Evolutionary conservation across 306 rosid species (phyloP).

Genomic region (Glycine latifolia): DNA sequence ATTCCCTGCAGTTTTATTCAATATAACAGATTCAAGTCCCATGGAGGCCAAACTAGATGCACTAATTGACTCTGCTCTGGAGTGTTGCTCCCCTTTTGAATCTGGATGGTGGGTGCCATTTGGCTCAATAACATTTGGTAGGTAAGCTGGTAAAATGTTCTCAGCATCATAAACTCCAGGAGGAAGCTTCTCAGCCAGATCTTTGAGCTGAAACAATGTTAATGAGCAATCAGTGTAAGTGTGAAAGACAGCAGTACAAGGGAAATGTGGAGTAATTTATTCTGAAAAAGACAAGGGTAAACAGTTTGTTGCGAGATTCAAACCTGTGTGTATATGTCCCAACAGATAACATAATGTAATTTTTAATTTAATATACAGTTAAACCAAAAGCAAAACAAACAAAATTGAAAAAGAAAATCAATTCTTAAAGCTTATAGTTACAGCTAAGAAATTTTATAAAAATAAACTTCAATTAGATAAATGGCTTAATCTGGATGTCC

Average conservation of each 20-base stretch:
- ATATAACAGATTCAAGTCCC: conserved; percentile 60
- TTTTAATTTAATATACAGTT: neutral
- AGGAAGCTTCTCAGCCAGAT: conserved; percentile 90
- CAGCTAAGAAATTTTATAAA: neutral
- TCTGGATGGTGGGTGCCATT: conserved; percentile 68
- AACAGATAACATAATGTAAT: neutral
- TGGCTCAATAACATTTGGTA: conserved; percentile 71
- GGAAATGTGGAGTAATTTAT: neutral
- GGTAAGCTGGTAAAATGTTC: conserved; percentile 64
- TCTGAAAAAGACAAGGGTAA: neutral
- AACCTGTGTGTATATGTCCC: conserved; percentile 2
- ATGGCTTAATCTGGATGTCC: neutral
- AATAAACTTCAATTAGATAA: conserved; percentile 20
- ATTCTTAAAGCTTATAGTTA: neutral
- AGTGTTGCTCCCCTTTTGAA: conserved; percentile 60
- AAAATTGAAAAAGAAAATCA: conserved; percentile 2
- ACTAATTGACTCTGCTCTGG: conserved; percentile 71
- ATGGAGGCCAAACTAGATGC: conserved; percentile 69
- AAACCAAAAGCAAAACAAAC: neutral
- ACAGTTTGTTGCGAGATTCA: neutral
- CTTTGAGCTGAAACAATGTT: conserved; percentile 77
- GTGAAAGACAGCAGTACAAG: neutral
- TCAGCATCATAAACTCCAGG: conserved; percentile 77
- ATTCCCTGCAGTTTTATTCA: conserved; percentile 57
- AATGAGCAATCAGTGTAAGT: conserved; percentile 36